Base-by-base conservation (phyloP, 116 monocot species). In the Thalassia testudinum region DNA sequence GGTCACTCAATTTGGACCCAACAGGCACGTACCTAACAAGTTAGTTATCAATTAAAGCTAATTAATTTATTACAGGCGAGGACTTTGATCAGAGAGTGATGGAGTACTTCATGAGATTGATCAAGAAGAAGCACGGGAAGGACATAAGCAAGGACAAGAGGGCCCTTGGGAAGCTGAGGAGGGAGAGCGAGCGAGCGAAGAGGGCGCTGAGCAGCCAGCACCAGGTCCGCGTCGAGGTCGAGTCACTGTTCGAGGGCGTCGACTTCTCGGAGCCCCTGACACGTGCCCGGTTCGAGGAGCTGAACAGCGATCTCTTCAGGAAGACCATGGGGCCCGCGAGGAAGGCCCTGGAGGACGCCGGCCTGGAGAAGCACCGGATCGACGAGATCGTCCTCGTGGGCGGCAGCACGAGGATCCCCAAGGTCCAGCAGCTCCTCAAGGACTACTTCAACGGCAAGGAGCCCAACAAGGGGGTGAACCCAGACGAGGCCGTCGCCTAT, bases 401-500 rank as follows among this genome's bases (percentile, higher is more conserved):
- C 21, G 86, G 86, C 0, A 80, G 80, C 52, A 86, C 86, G 15
- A 77, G 86, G 56, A 86, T 86, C 40, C 86, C 81, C n/a, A 81
- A 81, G 45, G 81, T 86, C 38, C 86, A 86, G 55, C 75, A 84
- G 52, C 77, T 77, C 28, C 24, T 81, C 47, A 74, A 69, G 63
- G 78, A 86, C 30, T 81, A 66, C 65, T 86, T 86, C 18, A 70
- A 74, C 47, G 86, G 86, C 11, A 86, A 81, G 54, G 81, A 86
- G 62, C 81, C 77, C 10, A 77, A 70, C 69, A 86, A 75, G 63
- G 72, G 81, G 0, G 78, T 81, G 7, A 81, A 86, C 62, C 81
- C 81, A 1, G 81, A 86, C 47, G 86, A 86, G 67, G 81, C 81
- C 1, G 86, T 78, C 25, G 86, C 86, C 21, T 86, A 53, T 60